A percentile compares a stretch with the other conserved stretches of the same genome.
These are phyloP conservation scores for Gossypium turneri DNA, from an alignment of 345 rosid species.

Conservation along the genomic window DNA sequence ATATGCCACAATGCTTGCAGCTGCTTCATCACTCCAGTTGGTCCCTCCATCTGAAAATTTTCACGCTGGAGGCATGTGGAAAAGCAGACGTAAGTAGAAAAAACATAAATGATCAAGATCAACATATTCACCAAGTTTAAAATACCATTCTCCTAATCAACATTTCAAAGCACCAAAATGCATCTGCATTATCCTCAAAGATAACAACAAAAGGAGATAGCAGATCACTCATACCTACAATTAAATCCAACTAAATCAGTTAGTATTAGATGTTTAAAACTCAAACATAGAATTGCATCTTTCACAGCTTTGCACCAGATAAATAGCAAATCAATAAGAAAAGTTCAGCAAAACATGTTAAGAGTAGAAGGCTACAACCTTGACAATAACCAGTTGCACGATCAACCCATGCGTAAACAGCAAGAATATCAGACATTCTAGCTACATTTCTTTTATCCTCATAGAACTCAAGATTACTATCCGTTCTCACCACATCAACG, in stretches of 20 bases:
- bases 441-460: slow-evolving; percentile 76
- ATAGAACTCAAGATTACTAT: slow-evolving; percentile 85
- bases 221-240: slow-evolving; percentile 90
- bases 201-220: slow-evolving; percentile 85
- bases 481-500: slow-evolving; percentile 95
- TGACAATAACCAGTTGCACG: slow-evolving; percentile 95
- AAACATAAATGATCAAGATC: slow-evolving; percentile 13
- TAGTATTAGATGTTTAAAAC: slow-evolving; percentile 8
- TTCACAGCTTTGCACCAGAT: not conserved
- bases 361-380: slow-evolving; percentile 41
- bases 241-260: slow-evolving; percentile 23
- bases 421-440: slow-evolving; percentile 91
- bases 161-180: slow-evolving; percentile 99
- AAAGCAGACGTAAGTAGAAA: slow-evolving; percentile 23
- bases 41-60: slow-evolving; percentile 90
- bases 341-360: not conserved
- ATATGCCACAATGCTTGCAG: slow-evolving; percentile 78
- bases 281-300: not conserved
- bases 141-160: slow-evolving; percentile 86
- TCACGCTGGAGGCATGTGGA: slow-evolving; percentile 48
- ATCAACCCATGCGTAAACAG: slow-evolving; percentile 96
- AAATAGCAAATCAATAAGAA: slow-evolving; percentile 1
- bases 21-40: slow-evolving; percentile 89
- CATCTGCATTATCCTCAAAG: slow-evolving; percentile 88
- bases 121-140: slow-evolving; percentile 11